A percentile compares a stretch with the other conserved stretches of the same genome.
Conservation (phyloP, 2,329 filamentous ascomycete genomes). For the Claviceps arundinis region DNA sequence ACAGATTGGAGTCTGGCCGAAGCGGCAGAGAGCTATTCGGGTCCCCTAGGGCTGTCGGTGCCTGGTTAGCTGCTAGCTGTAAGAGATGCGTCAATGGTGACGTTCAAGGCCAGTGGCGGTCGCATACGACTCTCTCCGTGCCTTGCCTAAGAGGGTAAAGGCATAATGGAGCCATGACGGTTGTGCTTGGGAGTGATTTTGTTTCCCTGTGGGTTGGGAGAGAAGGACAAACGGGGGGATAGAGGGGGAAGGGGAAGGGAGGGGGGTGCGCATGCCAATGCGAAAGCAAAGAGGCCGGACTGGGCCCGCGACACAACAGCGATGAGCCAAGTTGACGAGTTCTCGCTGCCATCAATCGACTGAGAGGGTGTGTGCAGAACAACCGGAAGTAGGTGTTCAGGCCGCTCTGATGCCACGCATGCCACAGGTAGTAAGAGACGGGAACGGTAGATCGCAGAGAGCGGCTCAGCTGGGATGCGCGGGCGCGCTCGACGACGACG, state of each 20-base stretch:
- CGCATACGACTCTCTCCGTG: constrained; percentile 16
- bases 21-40: constrained; percentile 29
- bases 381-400: not conserved
- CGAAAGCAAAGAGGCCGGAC: not conserved
- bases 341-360: not conserved
- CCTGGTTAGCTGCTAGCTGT: constrained; percentile 31
- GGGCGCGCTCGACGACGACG: constrained; percentile 1
- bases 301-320: not conserved
- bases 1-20: constrained; percentile 30
- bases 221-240: constrained; percentile 6
- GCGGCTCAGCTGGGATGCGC: not conserved
- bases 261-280: constrained; percentile 4
- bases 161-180: constrained; percentile 7
- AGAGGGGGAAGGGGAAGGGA: not conserved
- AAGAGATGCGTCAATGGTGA: constrained; percentile 40
- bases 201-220: constrained; percentile 7
- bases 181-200: constrained; percentile 6
- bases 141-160: constrained; percentile 15
- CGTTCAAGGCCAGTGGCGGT: constrained; percentile 16
- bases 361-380: not conserved
- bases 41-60: constrained; percentile 16
- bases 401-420: not conserved
- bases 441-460: not conserved
- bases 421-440: not conserved
- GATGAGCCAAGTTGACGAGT: not conserved